phyloP scores from a whole-genome alignment of 2,329 filamentous ascomycete species.

The Teratosphaeria destructans region DNA sequence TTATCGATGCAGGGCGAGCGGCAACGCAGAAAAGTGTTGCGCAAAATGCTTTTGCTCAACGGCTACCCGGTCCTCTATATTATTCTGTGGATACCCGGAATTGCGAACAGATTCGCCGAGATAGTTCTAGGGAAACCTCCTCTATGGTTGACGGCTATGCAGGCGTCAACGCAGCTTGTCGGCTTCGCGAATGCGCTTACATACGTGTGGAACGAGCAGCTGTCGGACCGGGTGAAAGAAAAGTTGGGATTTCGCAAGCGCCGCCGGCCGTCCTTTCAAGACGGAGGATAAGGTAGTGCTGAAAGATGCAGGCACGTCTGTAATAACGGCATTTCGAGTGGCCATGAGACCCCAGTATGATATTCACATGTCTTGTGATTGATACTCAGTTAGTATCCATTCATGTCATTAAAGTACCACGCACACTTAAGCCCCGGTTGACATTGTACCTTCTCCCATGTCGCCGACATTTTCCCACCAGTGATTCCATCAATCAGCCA shows the following conservation, averaged over 20 bases:
- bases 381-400: neutral
- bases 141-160: neutral
- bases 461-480: neutral
- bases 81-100: neutral
- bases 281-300: neutral
- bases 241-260: neutral
- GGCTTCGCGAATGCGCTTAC: neutral
- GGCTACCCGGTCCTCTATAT: neutral
- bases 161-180: neutral
- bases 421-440: too few relatives aligned
- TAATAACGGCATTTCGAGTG: too few relatives aligned
- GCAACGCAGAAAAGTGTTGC: neutral
- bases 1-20: neutral
- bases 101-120: neutral
- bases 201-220: neutral
- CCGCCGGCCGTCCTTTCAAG: neutral
- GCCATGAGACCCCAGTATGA: too few relatives aligned
- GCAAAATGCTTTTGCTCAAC: neutral
- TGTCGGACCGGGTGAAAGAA: neutral
- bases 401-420: neutral
- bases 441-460: neutral
- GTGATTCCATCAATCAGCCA: too few relatives aligned
- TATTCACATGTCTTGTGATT: neutral
- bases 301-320: too few relatives aligned
- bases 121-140: neutral